Percentiles rank a stretch among this genome's conserved stretches.
These are phyloP conservation scores for Nannochloris sp. DNA, from an alignment of 139 green algal species.

Conservation along the genomic window DNA sequence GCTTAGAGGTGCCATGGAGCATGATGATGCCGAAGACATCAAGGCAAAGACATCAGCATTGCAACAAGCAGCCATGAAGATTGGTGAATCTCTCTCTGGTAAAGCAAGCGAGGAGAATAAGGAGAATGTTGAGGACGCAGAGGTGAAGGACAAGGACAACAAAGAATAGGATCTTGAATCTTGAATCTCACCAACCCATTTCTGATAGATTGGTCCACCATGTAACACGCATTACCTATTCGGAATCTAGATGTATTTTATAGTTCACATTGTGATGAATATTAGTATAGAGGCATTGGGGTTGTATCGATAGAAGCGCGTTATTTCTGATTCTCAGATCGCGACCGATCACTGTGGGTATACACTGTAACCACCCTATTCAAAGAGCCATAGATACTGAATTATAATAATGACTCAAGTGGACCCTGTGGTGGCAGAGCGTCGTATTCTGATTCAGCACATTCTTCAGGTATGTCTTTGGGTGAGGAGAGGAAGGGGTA, in stretches of 20 bases:
- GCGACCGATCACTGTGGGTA: too few species aligned
- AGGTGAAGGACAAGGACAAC: slow-evolving; percentile 20
- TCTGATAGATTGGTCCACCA: neutral
- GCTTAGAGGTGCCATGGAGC: slow-evolving; percentile 48
- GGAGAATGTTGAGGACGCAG: slow-evolving; percentile 24
- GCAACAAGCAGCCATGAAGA: slow-evolving; percentile 89
- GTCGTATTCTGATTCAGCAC: neutral
- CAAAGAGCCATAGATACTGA: neutral
- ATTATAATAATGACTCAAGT: neutral
- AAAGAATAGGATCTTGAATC: neutral
- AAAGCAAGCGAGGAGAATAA: neutral
- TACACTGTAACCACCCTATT: too few species aligned
- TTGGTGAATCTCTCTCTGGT: slow-evolving; percentile 76
- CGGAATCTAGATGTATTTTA: too few species aligned
- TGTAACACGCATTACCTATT: too few species aligned
- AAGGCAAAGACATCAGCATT: slow-evolving; percentile 67
- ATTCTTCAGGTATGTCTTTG: slow-evolving; percentile 1
- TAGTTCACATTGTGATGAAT: too few species aligned
- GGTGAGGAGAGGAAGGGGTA: neutral
- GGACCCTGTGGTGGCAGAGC: neutral
- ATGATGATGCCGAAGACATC: slow-evolving; percentile 30
- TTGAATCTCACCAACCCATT: neutral
- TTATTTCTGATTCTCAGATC: too few species aligned
- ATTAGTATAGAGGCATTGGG: too few species aligned
- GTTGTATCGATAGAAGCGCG: too few species aligned